These are phyloP conservation scores for Malus asiatica DNA, from an alignment of 306 rosid species.

Conservation along the genomic window DNA sequence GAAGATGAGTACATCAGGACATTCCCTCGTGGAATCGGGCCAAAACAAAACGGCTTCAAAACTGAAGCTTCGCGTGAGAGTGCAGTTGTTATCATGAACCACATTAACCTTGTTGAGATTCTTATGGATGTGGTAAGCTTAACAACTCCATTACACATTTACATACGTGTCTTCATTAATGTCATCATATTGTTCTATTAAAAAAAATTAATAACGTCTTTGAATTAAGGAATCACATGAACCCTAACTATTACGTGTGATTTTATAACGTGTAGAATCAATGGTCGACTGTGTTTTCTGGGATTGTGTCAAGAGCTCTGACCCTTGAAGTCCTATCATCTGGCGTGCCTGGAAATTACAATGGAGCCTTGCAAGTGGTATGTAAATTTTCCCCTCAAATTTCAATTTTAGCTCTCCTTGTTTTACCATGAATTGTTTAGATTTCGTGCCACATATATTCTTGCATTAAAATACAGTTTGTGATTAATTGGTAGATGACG, in stretches of 20 bases:
- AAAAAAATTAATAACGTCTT: neutral
- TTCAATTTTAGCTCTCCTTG: neutral
- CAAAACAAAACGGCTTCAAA: slow-evolving; percentile 63
- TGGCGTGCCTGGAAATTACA: slow-evolving; percentile 94
- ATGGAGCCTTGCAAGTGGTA: slow-evolving; percentile 99
- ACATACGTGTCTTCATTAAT: neutral
- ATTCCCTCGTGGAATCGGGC: slow-evolving; percentile 67
- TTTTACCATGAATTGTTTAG: neutral
- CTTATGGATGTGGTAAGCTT: slow-evolving; percentile 82
- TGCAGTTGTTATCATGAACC: slow-evolving; percentile 77
- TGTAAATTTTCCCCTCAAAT: neutral
- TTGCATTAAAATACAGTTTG: neutral
- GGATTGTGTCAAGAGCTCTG: slow-evolving; percentile 88
- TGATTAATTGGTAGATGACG: slow-evolving; percentile 51
- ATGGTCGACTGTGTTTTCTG: slow-evolving; percentile 84
- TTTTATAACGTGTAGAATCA: slow-evolving; percentile 41
- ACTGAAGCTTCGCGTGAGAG: slow-evolving; percentile 82
- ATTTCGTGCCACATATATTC: neutral
- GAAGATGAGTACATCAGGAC: slow-evolving; percentile 77
- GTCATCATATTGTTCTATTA: too few relatives aligned
- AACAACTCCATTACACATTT: neutral
- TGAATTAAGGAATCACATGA: neutral
- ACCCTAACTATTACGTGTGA: neutral
- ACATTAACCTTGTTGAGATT: slow-evolving; percentile 81
- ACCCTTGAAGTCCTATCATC: slow-evolving; percentile 84